phyloP scores from a whole-genome alignment of 805 yeast species.

The Nakazawaea molendinolei region DNA sequence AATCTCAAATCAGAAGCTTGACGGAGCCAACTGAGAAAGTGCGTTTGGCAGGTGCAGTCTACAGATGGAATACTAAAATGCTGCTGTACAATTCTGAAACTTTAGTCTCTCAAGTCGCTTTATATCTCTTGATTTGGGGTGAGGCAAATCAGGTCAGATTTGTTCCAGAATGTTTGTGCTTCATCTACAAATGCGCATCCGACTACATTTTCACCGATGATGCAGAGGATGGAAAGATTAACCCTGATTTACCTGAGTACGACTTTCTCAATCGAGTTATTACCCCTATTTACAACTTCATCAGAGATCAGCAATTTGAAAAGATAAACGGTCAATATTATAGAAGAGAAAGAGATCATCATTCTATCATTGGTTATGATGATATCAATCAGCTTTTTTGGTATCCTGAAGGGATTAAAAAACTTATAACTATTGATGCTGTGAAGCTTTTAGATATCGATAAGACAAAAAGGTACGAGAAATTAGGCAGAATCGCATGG shows the following conservation, averaged over 20 bases:
- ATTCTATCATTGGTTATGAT: conserved; percentile 50
- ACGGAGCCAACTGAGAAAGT: conserved; percentile 26
- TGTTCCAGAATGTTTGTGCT: conserved; percentile 45
- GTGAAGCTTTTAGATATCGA: conserved; percentile 23
- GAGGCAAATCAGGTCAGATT: conserved; percentile 63
- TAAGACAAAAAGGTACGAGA: conserved; percentile 24
- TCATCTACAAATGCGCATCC: conserved; percentile 48
- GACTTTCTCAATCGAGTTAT: conserved; percentile 33
- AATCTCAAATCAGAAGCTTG: conserved; percentile 34
- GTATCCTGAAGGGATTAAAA: conserved; percentile 31
- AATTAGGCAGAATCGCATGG: conserved; percentile 33
- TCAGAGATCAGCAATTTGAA: conserved; percentile 60
- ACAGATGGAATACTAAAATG: conserved; percentile 70
- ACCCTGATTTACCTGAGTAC: conserved; percentile 13
- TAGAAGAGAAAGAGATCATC: conserved; percentile 66
- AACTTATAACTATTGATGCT: conserved; percentile 29
- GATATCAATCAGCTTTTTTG: conserved; percentile 48
- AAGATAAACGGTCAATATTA: conserved; percentile 44
- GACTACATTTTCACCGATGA: conserved; percentile 39
- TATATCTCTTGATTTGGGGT: conserved; percentile 65
- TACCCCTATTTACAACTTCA: conserved; percentile 47
- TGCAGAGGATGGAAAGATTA: conserved; percentile 27
- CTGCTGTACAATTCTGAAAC: conserved; percentile 43
- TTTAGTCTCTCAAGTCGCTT: conserved; percentile 58
- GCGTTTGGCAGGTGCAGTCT: conserved; percentile 69